A percentile compares a stretch with the other conserved stretches of the same genome.
Evolutionary conservation across 768 basidiomycete species (phyloP).

Genomic region (Krasilnikovozyma curviuscula): DNA sequence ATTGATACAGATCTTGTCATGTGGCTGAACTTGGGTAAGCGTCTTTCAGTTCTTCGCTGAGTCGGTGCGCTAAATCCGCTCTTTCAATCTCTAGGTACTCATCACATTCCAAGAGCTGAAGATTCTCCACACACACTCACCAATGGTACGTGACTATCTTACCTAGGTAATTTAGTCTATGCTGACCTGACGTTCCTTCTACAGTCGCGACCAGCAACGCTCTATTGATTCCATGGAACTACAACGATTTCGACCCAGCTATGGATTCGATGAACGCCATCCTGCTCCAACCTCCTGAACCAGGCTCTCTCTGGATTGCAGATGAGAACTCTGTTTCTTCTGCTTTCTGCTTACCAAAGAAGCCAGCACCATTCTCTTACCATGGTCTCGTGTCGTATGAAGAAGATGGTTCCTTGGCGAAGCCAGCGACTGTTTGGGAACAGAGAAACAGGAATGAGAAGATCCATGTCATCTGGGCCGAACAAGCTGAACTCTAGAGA

Average conservation of each 20-base stretch:
- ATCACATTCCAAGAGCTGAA: constrained; percentile 47
- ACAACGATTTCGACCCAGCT: constrained; percentile 40
- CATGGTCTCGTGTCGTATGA: background rate
- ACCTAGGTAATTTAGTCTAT: too few species aligned
- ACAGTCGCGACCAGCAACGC: constrained; percentile 27
- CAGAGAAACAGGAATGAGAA: too few species aligned
- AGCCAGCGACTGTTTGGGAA: too few species aligned
- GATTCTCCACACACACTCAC: constrained; percentile 31
- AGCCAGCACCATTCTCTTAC: constrained; percentile 1
- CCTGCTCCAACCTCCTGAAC: background rate
- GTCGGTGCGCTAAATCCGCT: too few species aligned
- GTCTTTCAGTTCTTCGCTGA: too few species aligned
- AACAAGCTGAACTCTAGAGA: too few species aligned
- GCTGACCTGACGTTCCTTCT: too few species aligned
- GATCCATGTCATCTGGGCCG: too few species aligned
- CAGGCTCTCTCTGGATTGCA: background rate
- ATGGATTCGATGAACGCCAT: constrained; percentile 11
- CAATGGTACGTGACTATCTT: too few species aligned
- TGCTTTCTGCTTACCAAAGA: background rate
- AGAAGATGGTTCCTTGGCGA: background rate
- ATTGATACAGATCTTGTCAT: constrained; percentile 49
- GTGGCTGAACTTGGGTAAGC: constrained; percentile 47
- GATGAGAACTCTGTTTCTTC: constrained; percentile 10
- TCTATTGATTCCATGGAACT: constrained; percentile 43
- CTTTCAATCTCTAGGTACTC: too few species aligned